These are phyloP conservation scores for Prunus yedoensis DNA, from an alignment of 331 rosid genomes.

Conservation along the genomic window DNA sequence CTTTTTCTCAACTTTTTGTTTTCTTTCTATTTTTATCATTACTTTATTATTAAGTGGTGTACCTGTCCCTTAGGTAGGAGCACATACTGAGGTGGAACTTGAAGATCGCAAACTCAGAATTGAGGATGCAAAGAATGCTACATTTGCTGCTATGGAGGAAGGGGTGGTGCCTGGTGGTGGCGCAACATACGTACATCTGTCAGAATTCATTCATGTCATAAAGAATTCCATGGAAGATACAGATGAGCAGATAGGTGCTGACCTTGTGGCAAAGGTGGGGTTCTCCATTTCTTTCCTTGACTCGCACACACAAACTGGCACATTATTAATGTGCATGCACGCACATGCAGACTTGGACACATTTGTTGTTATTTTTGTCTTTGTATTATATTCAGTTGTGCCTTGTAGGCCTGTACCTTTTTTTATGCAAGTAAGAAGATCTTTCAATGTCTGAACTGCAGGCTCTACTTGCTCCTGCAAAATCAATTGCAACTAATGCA, in stretches of 20 bases:
- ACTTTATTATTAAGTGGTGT: slow-evolving; percentile 22
- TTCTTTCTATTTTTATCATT: neutral
- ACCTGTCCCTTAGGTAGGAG: slow-evolving; percentile 70
- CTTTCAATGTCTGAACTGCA: slow-evolving; percentile 35
- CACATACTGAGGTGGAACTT: slow-evolving; percentile 89
- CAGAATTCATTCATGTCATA: slow-evolving; percentile 60
- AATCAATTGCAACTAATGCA: slow-evolving; percentile 76
- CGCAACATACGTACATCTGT: slow-evolving; percentile 75
- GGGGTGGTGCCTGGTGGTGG: slow-evolving; percentile 99
- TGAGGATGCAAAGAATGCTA: slow-evolving; percentile 94
- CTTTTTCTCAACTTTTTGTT: neutral
- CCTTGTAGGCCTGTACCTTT: slow-evolving; percentile 10
- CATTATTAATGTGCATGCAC: neutral
- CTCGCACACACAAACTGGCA: neutral
- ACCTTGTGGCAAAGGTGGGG: slow-evolving; percentile 80
- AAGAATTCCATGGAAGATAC: slow-evolving; percentile 62
- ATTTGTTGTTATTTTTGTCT: neutral
- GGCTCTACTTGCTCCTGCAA: slow-evolving; percentile 92
- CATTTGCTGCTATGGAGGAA: slow-evolving; percentile 92
- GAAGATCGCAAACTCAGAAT: slow-evolving; percentile 88
- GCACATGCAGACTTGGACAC: neutral
- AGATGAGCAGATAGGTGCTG: slow-evolving; percentile 89
- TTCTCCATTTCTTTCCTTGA: slow-evolving; percentile 8
- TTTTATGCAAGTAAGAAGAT: neutral
- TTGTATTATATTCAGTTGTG: neutral